phyloP scores from a whole-genome alignment of 2,329 filamentous ascomycete genomes.

The Penicillium decumbens region DNA sequence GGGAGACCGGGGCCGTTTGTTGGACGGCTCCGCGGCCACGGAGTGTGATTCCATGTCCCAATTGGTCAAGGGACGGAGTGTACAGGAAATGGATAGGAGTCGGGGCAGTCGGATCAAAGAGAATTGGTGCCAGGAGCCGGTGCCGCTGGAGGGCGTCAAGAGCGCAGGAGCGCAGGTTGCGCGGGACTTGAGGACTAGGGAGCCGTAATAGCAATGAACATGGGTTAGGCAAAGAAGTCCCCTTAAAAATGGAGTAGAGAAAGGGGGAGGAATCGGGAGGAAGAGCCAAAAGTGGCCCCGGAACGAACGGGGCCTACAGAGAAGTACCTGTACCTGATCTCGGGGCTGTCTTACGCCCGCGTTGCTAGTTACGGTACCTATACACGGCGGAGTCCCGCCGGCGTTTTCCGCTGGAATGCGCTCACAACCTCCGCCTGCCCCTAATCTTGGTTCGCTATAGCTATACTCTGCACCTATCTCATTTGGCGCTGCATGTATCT shows the following conservation, averaged over 20 bases:
- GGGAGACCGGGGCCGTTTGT: slow-evolving; percentile 46
- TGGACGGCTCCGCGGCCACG: slow-evolving; percentile 36
- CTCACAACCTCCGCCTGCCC: background rate
- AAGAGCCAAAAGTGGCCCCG: background rate
- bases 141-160: background rate
- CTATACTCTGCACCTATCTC: background rate
- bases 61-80: background rate
- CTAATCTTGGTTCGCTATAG: background rate
- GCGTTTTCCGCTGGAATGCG: slow-evolving; percentile 14
- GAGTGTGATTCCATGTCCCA: slow-evolving; percentile 33
- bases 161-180: slow-evolving; percentile 3
- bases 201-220: slow-evolving; percentile 10
- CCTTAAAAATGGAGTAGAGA: background rate
- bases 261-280: background rate
- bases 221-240: background rate
- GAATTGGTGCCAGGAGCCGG: background rate
- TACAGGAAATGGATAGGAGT: background rate
- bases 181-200: slow-evolving; percentile 2
- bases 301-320: background rate
- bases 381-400: slow-evolving; percentile 22
- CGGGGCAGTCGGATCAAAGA: background rate
- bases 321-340: background rate
- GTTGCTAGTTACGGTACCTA: background rate
- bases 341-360: background rate
- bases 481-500: background rate